Evolutionary conservation across 2,329 filamentous ascomycete species (phyloP).

Genomic region (Aspergillus awamori): DNA sequence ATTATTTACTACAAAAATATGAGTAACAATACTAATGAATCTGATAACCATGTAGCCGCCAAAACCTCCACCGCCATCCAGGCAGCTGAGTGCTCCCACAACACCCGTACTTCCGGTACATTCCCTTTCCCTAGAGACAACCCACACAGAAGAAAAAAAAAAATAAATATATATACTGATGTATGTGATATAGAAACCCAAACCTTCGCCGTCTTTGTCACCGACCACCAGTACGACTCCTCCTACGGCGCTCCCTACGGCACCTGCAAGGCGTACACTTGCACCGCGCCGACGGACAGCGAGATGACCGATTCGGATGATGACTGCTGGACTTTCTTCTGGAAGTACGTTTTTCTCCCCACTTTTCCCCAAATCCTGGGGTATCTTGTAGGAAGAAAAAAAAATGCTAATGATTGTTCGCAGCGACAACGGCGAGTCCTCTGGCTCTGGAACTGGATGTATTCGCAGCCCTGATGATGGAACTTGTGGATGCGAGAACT

Average conservation of each 20-base stretch:
- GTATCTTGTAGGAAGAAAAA: too few relatives aligned
- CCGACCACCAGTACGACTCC: conserved; percentile 51
- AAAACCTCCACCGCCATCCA: conserved; percentile 43
- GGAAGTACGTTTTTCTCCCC: conserved; percentile 23
- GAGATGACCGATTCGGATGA: conserved; percentile 33
- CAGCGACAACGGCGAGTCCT: conserved; percentile 21
- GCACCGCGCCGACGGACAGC: conserved; percentile 34
- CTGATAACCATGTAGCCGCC: conserved; percentile 24
- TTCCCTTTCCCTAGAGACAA: not conserved
- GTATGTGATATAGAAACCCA: conserved; percentile 23
- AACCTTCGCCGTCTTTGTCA: conserved; percentile 44
- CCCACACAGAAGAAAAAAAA: too few relatives aligned
- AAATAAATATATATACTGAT: too few relatives aligned
- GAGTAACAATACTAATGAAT: not conserved
- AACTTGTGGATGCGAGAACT: conserved; percentile 47
- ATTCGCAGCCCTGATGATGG: conserved; percentile 45
- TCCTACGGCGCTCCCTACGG: conserved; percentile 52
- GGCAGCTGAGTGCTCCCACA: conserved; percentile 44
- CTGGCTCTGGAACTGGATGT: conserved; percentile 35
- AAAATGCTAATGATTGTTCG: too few relatives aligned
- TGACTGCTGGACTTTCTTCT: conserved; percentile 50
- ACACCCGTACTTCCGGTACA: conserved; percentile 36
- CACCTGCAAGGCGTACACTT: conserved; percentile 50
- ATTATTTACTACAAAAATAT: too few relatives aligned
- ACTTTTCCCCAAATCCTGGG: too few relatives aligned